Percentiles rank a stretch among this genome's conserved stretches.
Conservation (phyloP, 106 monocot species). For the Cymbidium sinense region DNA sequence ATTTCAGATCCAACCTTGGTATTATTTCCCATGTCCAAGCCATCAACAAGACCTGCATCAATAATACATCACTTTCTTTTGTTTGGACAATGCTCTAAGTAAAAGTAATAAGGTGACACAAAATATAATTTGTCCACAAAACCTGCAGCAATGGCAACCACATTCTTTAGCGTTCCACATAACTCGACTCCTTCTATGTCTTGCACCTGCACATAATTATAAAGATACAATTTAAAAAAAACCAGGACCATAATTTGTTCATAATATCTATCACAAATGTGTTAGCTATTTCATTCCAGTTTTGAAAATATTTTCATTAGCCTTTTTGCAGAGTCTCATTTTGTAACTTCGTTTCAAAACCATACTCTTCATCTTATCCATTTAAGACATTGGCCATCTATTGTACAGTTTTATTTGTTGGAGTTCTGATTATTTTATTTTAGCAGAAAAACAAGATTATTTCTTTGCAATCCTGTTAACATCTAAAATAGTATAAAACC, state of each 20-base stretch:
- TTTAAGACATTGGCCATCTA: too few relatives aligned
- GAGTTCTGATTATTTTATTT: neutral
- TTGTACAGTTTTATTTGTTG: neutral
- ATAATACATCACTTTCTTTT: neutral
- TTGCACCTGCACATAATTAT: conserved; percentile 50
- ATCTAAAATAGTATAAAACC: neutral
- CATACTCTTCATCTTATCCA: too few relatives aligned
- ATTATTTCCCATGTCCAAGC: conserved; percentile 92
- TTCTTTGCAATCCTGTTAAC: neutral
- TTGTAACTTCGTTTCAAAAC: too few relatives aligned
- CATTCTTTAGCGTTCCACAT: conserved; percentile 91
- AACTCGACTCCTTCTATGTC: conserved; percentile 92
- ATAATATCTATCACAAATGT: neutral
- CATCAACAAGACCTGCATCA: conserved; percentile 81
- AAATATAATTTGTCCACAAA: neutral
- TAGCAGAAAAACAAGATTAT: neutral
- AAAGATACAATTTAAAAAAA: neutral
- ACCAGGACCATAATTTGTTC: neutral
- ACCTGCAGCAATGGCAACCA: conserved; percentile 95
- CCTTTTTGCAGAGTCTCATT: too few relatives aligned
- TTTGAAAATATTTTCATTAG: too few relatives aligned
- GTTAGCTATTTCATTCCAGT: neutral
- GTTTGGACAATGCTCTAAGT: neutral
- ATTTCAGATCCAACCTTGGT: conserved; percentile 60
- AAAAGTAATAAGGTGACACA: neutral